phyloP scores from a whole-genome alignment of 305 asterid species.

The Salvia sclarea region DNA sequence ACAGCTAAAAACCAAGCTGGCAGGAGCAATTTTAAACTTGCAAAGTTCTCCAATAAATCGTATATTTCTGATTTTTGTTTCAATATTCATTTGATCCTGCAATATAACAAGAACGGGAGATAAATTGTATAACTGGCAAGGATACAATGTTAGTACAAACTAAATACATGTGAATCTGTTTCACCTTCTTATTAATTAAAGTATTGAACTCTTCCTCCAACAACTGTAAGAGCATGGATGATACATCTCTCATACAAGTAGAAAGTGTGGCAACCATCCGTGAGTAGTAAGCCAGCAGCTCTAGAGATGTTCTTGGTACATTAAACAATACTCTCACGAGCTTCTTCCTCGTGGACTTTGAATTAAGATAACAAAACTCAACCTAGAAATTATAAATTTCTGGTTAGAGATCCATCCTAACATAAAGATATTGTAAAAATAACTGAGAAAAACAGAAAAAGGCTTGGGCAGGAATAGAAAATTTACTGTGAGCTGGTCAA shows the following conservation, averaged over 20 bases:
- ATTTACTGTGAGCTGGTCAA: constrained; percentile 94
- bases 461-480: constrained; percentile 34
- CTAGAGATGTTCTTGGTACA: constrained; percentile 97
- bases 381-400: constrained; percentile 57
- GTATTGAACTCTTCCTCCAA: constrained; percentile 96
- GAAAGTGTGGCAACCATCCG: constrained; percentile 97
- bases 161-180: constrained; percentile 23
- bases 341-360: constrained; percentile 93
- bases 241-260: constrained; percentile 93
- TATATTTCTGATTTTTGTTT: constrained; percentile 92
- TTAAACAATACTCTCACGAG: constrained; percentile 95
- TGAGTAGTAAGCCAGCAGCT: constrained; percentile 95
- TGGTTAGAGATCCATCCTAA: constrained; percentile 33
- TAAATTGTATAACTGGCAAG: constrained; percentile 28
- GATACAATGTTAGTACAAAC: constrained; percentile 16
- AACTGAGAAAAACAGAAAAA: constrained; percentile 22
- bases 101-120: constrained; percentile 33
- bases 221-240: constrained; percentile 87
- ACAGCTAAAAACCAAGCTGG: constrained; percentile 87
- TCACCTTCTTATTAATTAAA: constrained; percentile 92
- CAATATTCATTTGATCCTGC: constrained; percentile 99
- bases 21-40: constrained; percentile 91
- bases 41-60: constrained; percentile 98
- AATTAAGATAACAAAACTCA: constrained; percentile 96
- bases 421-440: constrained; percentile 26